Percentiles rank a stretch among this genome's conserved stretches.
Conservation (phyloP, 768 basidiomycete genomes). For the Jaapia argillacea region DNA sequence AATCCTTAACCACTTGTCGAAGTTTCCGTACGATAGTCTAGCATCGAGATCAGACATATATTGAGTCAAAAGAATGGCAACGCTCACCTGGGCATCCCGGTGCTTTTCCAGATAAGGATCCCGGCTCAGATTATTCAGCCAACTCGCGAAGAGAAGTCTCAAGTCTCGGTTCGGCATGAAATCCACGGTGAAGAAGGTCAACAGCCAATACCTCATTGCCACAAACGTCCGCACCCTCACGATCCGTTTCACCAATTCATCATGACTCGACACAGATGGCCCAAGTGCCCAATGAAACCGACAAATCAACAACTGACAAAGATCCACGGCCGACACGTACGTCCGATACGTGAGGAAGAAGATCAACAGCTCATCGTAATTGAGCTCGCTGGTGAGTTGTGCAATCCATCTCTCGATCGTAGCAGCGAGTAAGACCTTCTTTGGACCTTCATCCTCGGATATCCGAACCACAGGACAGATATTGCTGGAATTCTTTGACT, state of each 20-base stretch:
- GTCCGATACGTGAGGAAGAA: conserved; percentile 91
- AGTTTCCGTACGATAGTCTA: conserved; percentile 77
- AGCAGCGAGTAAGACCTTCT: conserved; percentile 68
- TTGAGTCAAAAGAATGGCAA: conserved; percentile 4
- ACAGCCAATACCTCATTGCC: conserved; percentile 82
- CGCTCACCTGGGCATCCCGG: conserved; percentile 61
- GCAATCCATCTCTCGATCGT: conserved; percentile 93
- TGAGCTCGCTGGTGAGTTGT: conserved; percentile 77
- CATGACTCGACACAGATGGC: conserved; percentile 35
- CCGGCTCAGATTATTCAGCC: conserved; percentile 69
- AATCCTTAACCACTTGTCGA: conserved; percentile 76
- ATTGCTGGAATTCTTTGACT: conserved; percentile 10
- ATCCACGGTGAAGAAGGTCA: conserved; percentile 86
- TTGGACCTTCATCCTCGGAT: conserved; percentile 22
- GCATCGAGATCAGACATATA: conserved; percentile 6
- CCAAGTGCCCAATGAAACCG: conserved; percentile 86
- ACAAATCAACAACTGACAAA: conserved; percentile 74
- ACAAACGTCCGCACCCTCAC: conserved; percentile 86
- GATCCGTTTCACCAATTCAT: conserved; percentile 64
- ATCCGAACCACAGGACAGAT: conserved; percentile 11
- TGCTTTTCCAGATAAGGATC: conserved; percentile 64
- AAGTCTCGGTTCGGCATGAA: conserved; percentile 77
- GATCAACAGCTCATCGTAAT: conserved; percentile 79
- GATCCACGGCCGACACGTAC: conserved; percentile 69
- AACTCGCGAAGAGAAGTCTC: conserved; percentile 59